Conservation (phyloP, 805 yeast species). For the Metschnikowia anglica region DNA sequence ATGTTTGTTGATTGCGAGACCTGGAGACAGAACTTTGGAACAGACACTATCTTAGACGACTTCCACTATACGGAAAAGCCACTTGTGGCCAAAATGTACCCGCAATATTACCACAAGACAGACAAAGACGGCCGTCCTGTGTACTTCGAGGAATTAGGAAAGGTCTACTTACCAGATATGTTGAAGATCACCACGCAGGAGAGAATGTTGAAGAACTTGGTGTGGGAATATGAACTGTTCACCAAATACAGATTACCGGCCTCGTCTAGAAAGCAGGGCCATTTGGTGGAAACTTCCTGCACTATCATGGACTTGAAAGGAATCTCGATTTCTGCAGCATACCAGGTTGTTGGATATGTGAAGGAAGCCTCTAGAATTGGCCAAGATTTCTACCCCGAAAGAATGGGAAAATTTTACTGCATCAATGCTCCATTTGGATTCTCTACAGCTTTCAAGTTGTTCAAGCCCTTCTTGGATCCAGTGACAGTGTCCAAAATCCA, state of each 20-base stretch:
- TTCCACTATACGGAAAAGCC: conserved; percentile 94
- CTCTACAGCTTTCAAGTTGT: conserved; percentile 85
- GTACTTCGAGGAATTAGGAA: conserved; percentile 90
- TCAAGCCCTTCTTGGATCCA: conserved; percentile 94
- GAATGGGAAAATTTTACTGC: conserved; percentile 96
- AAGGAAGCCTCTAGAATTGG: conserved; percentile 92
- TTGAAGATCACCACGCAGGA: conserved; percentile 91
- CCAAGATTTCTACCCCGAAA: conserved; percentile 96
- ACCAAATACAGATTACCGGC: conserved; percentile 86
- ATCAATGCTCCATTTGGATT: conserved; percentile 98
- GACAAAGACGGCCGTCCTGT: conserved; percentile 97
- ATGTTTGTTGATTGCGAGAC: conserved; percentile 87
- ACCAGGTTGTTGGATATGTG: conserved; percentile 82
- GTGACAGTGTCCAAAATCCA: conserved; percentile 94
- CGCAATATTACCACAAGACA: conserved; percentile 96
- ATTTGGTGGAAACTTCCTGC: conserved; percentile 90
- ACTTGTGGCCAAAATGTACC: conserved; percentile 82
- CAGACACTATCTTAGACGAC: conserved; percentile 80
- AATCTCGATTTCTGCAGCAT: conserved; percentile 79
- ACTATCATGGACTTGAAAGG: conserved; percentile 95
- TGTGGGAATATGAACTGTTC: conserved; percentile 97
- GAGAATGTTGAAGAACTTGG: conserved; percentile 92
- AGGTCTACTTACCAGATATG: conserved; percentile 87
- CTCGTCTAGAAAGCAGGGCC: conserved; percentile 78
- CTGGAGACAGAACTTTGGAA: conserved; percentile 88